A percentile compares a stretch with the other conserved stretches of the same genome.
Conservation (phyloP, 1,139 yeast genomes). For the Hansenula sp. region DNA sequence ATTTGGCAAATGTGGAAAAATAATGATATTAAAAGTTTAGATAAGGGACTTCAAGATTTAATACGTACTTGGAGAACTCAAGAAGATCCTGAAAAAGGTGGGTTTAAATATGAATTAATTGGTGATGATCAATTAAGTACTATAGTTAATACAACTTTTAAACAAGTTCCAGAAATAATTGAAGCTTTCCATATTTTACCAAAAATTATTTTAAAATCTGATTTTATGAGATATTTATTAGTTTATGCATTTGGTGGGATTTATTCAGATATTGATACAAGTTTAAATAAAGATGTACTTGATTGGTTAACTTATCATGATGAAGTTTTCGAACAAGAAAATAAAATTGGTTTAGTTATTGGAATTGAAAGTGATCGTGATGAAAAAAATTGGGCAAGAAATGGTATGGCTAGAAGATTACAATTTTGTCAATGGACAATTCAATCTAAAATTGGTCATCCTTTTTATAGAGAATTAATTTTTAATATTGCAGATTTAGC, state of each 20-base stretch:
- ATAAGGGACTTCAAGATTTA: conserved; percentile 2
- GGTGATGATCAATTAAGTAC: conserved; percentile 65
- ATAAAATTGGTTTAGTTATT: conserved; percentile 61
- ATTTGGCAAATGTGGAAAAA: conserved; percentile 8
- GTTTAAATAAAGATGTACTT: conserved; percentile 2
- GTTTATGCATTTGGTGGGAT: conserved; percentile 85
- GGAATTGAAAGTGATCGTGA: conserved; percentile 93
- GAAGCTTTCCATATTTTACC: conserved; percentile 77
- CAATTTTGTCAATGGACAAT: conserved; percentile 79
- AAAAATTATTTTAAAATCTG: conserved; percentile 71
- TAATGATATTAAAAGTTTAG: conserved; percentile 3
- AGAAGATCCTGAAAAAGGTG: neutral
- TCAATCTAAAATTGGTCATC: conserved; percentile 82
- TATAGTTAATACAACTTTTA: conserved; percentile 55
- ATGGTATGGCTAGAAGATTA: conserved; percentile 62
- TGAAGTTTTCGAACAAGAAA: conserved; percentile 13
- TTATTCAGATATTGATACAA: conserved; percentile 82
- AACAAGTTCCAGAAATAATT: conserved; percentile 67
- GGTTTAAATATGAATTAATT: conserved; percentile 32
- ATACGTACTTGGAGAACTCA: conserved; percentile 3
- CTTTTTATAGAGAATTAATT: conserved; percentile 72
- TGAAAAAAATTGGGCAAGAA: conserved; percentile 57
- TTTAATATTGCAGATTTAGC: conserved; percentile 75
- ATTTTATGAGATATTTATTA: conserved; percentile 80
- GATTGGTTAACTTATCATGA: conserved; percentile 11